A percentile compares a stretch with the other conserved stretches of the same genome.
phyloP scores from a whole-genome alignment of 106 monocot genomes.

The Platanthera zijinensis region DNA sequence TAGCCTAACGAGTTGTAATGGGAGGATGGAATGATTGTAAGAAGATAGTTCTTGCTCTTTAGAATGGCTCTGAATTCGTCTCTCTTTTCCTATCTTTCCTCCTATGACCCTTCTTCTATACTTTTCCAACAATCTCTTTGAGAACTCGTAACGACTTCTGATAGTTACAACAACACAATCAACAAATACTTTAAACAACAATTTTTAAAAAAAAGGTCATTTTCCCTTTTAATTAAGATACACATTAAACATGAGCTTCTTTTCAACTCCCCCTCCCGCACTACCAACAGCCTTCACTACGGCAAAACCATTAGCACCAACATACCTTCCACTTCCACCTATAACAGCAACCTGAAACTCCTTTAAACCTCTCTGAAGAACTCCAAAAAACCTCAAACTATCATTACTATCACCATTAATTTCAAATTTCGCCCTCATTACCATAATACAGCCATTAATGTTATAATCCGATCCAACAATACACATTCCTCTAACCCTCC shows the following conservation, averaged over 20 bases:
- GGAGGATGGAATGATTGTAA: no score
- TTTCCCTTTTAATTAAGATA: constrained; percentile 25
- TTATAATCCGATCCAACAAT: constrained; percentile 21
- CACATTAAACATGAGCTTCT: constrained; percentile 30
- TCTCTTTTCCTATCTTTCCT: no score
- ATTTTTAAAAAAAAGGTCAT: not conserved
- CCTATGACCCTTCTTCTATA: no score
- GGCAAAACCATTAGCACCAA: constrained; percentile 30
- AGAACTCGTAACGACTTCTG: no score
- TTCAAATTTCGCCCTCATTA: constrained; percentile 27
- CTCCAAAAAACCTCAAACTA: constrained; percentile 51
- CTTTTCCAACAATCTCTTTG: no score
- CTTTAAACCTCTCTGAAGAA: constrained; percentile 6
- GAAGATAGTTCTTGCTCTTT: no score
- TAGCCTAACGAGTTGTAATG: no score
- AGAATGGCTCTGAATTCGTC: no score
- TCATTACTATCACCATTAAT: not conserved
- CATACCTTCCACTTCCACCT: constrained; percentile 47
- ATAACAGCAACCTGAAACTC: constrained; percentile 54
- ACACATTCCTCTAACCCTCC: constrained; percentile 33
- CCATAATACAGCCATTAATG: constrained; percentile 25
- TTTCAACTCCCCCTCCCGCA: constrained; percentile 5
- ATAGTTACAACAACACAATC: no score
- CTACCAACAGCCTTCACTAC: constrained; percentile 14
- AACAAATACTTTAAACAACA: not conserved